Percentiles rank a stretch among this genome's conserved stretches.
Conservation (phyloP, 495 filamentous ascomycete species). For the Sphaerosporella brunnea region DNA sequence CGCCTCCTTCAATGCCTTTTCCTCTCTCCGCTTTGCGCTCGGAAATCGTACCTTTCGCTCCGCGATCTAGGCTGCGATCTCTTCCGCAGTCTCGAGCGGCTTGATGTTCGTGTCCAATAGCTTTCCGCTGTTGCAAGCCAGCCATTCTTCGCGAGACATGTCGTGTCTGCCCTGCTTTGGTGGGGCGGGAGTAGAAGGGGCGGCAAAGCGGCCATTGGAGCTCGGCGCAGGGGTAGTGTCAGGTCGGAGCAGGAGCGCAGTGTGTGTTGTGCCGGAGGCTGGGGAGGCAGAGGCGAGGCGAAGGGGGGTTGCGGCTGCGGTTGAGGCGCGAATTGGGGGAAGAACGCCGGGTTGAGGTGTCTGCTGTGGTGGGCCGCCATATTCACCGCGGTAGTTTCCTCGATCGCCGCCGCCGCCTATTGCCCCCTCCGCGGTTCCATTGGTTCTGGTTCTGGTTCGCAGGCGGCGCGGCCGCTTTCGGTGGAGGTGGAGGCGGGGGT, state of each 20-base stretch:
- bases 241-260: not conserved
- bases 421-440: not conserved
- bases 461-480: not conserved
- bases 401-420: conserved; percentile 2
- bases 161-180: conserved; percentile 9
- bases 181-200: not conserved
- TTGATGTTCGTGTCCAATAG: conserved; percentile 22
- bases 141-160: conserved; percentile 19
- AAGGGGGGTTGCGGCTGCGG: conserved; percentile 2
- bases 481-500: conserved; percentile 19
- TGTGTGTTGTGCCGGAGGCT: not conserved
- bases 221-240: not conserved
- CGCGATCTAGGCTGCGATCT: conserved; percentile 48
- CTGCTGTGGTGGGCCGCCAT: not conserved
- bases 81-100: conserved; percentile 25
- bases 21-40: conserved; percentile 34
- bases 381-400: not conserved
- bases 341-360: conserved; percentile 4
- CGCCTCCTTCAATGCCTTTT: conserved; percentile 29
- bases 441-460: not conserved
- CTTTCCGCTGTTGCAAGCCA: conserved; percentile 19
- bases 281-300: not conserved
- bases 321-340: conserved; percentile 6
- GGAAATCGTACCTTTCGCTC: conserved; percentile 50
- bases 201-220: not conserved